Conservation (phyloP, 169 alveolate species). For the Plasmodium sp. region DNA sequence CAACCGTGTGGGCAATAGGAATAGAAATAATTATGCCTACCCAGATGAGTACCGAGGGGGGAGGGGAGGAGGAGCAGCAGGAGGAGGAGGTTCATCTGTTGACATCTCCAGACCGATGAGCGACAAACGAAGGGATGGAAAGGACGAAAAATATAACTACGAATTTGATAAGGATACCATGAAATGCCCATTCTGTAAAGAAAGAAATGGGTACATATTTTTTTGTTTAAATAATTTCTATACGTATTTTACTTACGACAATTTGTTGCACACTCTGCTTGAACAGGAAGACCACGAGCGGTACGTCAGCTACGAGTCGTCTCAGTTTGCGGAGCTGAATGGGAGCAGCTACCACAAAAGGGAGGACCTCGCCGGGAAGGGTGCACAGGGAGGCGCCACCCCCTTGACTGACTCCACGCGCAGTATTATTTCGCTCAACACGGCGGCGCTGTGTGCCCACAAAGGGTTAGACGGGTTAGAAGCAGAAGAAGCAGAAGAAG, state of each 20-base stretch:
- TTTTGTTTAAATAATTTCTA: conserved; percentile 72
- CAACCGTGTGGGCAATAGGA: not conserved
- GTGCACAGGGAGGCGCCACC: not conserved
- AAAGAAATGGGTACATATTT: conserved; percentile 68
- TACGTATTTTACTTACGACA: conserved; percentile 70
- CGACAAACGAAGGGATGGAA: not conserved
- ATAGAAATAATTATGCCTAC: not conserved
- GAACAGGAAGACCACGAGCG: conserved; percentile 5
- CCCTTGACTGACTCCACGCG: not conserved
- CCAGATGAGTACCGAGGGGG: not conserved
- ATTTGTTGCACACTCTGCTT: conserved; percentile 40
- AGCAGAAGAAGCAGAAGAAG: no score
- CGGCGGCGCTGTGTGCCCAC: not conserved
- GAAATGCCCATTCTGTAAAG: conserved; percentile 76
- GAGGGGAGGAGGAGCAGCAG: not conserved
- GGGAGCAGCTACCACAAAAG: not conserved
- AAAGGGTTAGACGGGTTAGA: not conserved
- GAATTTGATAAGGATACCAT: conserved; percentile 43
- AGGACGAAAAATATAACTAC: conserved; percentile 46
- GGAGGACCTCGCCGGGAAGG: not conserved
- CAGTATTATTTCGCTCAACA: not conserved
- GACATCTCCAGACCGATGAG: not conserved
- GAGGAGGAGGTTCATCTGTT: not conserved
- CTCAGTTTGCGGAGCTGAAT: not conserved
- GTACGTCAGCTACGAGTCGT: not conserved